Conservation (phyloP, 257 asterid species). For the Solanum chmielewskii region DNA sequence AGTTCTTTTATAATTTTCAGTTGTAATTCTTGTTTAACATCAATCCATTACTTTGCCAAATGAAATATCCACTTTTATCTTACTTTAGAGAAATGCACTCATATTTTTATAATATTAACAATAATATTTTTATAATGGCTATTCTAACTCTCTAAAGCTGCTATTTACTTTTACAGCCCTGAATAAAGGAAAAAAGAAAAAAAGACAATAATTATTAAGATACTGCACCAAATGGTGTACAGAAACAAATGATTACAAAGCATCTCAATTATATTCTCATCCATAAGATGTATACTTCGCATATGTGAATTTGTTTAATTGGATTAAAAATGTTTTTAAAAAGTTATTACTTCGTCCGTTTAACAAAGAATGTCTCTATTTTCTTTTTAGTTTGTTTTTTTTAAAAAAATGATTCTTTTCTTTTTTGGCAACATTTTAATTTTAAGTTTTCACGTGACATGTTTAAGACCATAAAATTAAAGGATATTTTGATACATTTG, state of each 20-base stretch:
- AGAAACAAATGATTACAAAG: not conserved
- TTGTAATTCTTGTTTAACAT: no score
- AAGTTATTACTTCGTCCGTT: not conserved
- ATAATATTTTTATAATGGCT: not conserved
- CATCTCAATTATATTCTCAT: not conserved
- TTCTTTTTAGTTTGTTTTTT: no score
- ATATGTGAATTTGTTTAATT: not conserved
- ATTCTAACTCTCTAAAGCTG: not conserved
- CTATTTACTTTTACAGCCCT: not conserved
- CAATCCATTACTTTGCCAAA: not conserved
- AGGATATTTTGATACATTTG: no score
- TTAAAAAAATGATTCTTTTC: no score
- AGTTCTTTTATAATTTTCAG: no score
- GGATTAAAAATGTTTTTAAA: accelerated
- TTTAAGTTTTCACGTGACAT: no score
- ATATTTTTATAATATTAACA: not conserved
- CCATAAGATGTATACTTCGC: not conserved
- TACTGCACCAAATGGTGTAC: not conserved
- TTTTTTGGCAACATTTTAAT: no score
- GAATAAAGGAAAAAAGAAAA: not conserved
- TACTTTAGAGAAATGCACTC: not conserved
- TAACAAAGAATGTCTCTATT: no score
- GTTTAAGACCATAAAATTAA: no score
- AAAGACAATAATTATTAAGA: not conserved
- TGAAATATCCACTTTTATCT: not conserved